These are phyloP conservation scores for Aspergillus taichungensis DNA, from an alignment of 495 filamentous ascomycete species.

Conservation along the genomic window DNA sequence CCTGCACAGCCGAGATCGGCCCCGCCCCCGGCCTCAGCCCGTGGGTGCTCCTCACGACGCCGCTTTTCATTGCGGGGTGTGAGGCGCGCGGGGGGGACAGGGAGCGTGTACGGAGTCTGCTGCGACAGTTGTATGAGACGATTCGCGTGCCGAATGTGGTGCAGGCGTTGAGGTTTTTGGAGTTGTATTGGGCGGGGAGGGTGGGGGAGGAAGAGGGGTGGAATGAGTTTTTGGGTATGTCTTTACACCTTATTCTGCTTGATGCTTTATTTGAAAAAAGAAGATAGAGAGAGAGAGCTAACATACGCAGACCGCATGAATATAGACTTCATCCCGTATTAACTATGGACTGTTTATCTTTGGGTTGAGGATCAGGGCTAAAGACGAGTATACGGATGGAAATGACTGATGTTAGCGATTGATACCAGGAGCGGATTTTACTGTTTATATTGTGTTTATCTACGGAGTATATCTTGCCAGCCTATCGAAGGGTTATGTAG, in stretches of 20 bases:
- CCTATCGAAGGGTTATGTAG: no score
- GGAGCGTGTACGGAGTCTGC: conserved; percentile 25
- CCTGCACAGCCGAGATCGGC: conserved; percentile 34
- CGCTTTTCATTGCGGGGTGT: conserved; percentile 39
- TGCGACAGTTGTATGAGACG: conserved; percentile 33
- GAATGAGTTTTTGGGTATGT: conserved; percentile 37
- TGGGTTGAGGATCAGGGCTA: no score
- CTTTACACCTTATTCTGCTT: background rate
- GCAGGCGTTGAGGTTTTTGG: conserved; percentile 36
- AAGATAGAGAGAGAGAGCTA: conserved; percentile 7
- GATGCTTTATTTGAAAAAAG: no score
- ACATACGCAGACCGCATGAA: conserved; percentile 34
- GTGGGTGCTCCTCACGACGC: conserved; percentile 41
- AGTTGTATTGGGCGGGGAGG: conserved; percentile 36
- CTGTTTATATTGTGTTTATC: no score
- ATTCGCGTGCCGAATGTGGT: conserved; percentile 39
- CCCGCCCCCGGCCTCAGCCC: conserved; percentile 35
- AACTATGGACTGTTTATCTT: conserved; percentile 7
- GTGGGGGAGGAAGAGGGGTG: conserved; percentile 34
- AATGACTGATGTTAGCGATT: no score
- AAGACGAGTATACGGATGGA: no score
- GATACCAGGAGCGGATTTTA: no score
- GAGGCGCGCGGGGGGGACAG: conserved; percentile 34
- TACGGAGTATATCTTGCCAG: no score
- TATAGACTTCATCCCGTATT: conserved; percentile 42